Percentiles rank a stretch among this genome's conserved stretches.
Evolutionary conservation across 495 filamentous ascomycete genomes (phyloP).

Genomic region (Lasiosphaeria ovina): DNA sequence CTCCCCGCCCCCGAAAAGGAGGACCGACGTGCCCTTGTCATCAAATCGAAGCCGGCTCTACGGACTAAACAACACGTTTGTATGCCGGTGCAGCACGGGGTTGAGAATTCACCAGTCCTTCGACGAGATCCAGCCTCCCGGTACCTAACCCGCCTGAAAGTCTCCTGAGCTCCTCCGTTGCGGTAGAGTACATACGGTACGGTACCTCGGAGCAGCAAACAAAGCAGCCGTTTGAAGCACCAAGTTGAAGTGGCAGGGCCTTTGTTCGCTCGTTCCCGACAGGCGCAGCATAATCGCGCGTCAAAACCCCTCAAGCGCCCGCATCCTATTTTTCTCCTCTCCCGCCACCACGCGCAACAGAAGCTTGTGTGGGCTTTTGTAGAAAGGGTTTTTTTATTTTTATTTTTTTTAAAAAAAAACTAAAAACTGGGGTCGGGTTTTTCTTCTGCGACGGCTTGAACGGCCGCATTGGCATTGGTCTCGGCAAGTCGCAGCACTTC

Average conservation of each 20-base stretch:
- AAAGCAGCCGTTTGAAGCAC: too few species aligned
- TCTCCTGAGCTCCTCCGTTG: too few species aligned
- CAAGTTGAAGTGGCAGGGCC: background rate
- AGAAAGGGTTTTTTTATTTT: background rate
- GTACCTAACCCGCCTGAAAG: too few species aligned
- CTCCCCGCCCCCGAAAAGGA: background rate
- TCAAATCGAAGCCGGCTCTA: background rate
- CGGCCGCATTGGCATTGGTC: background rate
- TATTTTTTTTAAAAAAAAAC: too few species aligned
- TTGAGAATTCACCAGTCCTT: background rate
- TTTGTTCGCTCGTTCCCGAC: constrained; percentile 22
- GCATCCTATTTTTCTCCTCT: constrained; percentile 4
- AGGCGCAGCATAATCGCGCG: constrained; percentile 49
- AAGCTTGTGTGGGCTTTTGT: background rate
- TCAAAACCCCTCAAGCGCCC: constrained; percentile 33
- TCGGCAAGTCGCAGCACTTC: constrained; percentile 1
- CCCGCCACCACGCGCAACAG: constrained; percentile 5
- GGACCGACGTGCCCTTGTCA: background rate
- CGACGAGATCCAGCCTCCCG: too few species aligned
- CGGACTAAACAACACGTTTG: background rate
- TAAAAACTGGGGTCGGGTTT: too few species aligned
- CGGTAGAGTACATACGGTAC: too few species aligned
- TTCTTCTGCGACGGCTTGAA: too few species aligned
- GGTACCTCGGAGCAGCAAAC: too few species aligned
- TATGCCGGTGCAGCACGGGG: background rate